Base-by-base conservation (phyloP, 805 yeast species). In the Metschnikowia lunata region DNA sequence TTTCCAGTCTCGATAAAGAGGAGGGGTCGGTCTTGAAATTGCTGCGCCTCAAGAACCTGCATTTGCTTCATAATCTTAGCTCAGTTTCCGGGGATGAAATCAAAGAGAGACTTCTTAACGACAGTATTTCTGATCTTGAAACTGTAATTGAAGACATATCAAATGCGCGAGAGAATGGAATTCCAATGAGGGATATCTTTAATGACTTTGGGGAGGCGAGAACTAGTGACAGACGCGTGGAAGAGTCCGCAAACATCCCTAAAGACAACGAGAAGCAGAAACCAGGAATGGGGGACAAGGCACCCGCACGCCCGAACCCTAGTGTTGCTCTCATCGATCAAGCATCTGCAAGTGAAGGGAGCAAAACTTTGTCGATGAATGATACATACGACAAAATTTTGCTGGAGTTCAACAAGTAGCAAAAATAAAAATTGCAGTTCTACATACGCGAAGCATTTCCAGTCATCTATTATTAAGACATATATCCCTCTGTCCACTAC, bases 11-110 rank as follows among this genome's bases (percentile, higher is more conserved):
- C 42, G 68, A 71, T 43, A 61, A 62, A 43, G 68, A 69, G 45
- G 76, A 72, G 56, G 77, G 76, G 6, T 63, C 69, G 11, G 60
- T 64, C 7, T 58, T 70, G 61, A 71, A 64, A 52, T 53, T 70
- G 33, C 56, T 59, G 52, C 60, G 57, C 45, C 54, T 66, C 26
- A 35, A 42, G 5, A 40, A 48, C 28, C 33, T 42, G 13, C 38
- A 42, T 8, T 29, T 51, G 23, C 42, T 53, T 6, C 46, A 40
- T 4, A 30, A 43, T 7, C 53, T 58, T 29, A 46, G 46, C 3
- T 49, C 51, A 3, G 44, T 61, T 13, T 56, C 67, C 1, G 75
- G 75, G 6, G 74, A 71, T 45, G 71, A 69, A 26, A 64, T 71
- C 39, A 56, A 75, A 11, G 51, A 57, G 42, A 63, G 59, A 45